Percentiles rank a stretch among this genome's conserved stretches.
Conservation (phyloP, 257 asterid species). For the Salvia rosmarinus region DNA sequence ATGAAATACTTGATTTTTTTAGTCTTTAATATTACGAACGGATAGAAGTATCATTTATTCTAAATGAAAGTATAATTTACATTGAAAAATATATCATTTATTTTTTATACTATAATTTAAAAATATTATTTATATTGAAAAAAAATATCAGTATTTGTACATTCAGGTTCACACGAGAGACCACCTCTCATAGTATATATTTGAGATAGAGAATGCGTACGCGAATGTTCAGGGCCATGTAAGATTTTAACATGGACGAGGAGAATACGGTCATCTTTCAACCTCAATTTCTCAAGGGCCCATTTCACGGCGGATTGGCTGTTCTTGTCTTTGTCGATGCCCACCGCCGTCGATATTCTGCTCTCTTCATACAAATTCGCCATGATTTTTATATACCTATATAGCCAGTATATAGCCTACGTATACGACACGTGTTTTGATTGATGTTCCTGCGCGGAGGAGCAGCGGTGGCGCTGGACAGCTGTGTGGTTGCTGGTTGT, state of each 20-base stretch:
- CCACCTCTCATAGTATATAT: no score
- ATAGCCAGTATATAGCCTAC: not conserved
- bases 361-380: constrained; percentile 35
- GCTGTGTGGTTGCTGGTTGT: constrained; percentile 32
- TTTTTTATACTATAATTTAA: no score
- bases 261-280: constrained; percentile 47
- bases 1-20: no score
- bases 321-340: constrained; percentile 79
- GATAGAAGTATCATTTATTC: no score
- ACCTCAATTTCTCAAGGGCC: constrained; percentile 66
- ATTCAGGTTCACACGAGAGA: no score
- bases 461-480: constrained; percentile 36
- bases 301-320: constrained; percentile 86
- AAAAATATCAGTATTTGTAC: no score
- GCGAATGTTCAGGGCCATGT: constrained; percentile 28
- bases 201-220: constrained; percentile 48
- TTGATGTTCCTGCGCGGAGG: constrained; percentile 27
- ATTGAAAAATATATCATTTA: no score
- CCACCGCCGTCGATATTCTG: constrained; percentile 60
- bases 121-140: no score
- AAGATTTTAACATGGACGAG: constrained; percentile 66
- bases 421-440: constrained; percentile 24
- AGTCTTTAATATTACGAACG: no score
- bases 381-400: not conserved
- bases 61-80: no score